Evolutionary conservation across 73 alveolate species (phyloP).

Genomic region (Breviolum minutum): DNA sequence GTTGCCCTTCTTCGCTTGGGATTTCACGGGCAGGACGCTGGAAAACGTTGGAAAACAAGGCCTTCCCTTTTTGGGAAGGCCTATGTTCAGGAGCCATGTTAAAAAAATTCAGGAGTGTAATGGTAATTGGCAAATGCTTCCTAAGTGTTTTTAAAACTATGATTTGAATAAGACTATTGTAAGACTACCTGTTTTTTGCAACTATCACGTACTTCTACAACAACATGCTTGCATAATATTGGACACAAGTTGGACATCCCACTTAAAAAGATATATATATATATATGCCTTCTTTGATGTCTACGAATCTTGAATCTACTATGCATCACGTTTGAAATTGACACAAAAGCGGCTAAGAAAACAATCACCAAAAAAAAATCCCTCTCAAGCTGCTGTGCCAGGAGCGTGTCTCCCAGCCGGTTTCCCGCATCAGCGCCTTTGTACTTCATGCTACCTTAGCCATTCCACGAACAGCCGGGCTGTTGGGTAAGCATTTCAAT

Average conservation of each 20-base stretch:
- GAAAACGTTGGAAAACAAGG: neutral
- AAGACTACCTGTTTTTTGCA: neutral
- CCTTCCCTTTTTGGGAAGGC: no score
- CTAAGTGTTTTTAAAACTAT: neutral
- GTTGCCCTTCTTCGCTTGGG: slow-evolving; percentile 50
- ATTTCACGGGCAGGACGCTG: slow-evolving; percentile 21
- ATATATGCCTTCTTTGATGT: no score
- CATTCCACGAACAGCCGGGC: slow-evolving; percentile 39
- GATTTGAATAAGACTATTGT: neutral
- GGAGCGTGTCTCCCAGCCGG: neutral
- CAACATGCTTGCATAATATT: no score
- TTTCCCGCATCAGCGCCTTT: neutral
- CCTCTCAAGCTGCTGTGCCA: no score
- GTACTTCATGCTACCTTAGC: slow-evolving; percentile 10
- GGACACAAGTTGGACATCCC: no score
- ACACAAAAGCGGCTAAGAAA: no score
- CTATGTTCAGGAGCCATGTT: no score
- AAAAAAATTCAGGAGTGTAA: neutral
- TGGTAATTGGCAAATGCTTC: neutral
- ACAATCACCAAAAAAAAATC: no score
- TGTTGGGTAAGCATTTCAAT: neutral
- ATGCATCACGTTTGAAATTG: no score
- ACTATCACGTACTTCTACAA: neutral
- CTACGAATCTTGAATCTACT: no score
- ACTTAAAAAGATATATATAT: no score